Base-by-base conservation (phyloP, 2,329 filamentous ascomycete species). In the Hysterium pulicare region DNA sequence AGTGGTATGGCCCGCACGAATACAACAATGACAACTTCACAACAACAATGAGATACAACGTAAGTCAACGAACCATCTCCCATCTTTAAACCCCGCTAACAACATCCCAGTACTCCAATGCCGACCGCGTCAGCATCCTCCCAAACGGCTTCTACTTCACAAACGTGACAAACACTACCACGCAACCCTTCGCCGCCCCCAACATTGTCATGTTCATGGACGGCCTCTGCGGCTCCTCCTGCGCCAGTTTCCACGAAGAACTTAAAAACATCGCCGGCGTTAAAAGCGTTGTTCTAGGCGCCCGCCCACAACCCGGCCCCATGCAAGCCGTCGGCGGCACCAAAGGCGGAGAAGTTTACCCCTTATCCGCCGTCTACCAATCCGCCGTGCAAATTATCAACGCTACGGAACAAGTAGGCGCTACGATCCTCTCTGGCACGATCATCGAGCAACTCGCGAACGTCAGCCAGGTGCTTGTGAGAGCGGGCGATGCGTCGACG, bases 251-350 rank as follows among this genome's bases (percentile, higher is more conserved):
- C 54, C 64, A 69, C 26, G 72, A 79, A 40, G 67, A 79, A 30
- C 69, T 83, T 62, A 71, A 72, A 11, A 60, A 68, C 47, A 67
- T 71, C 42, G 70, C 69, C 32, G 72, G 74, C n/a, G 72, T 83
- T 1, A 72, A 73, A 44, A 74, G 74, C 13, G 69, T 83, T 33
- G 69, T 70, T 4, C 67, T 81, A 22, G 82, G 83, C 13, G 83
- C 83, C 2, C 73, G 76, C 1, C 80, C 82, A 0, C 57, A 64
- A 11, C 58, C 69, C 1, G 61, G 57, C 3, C 72, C 75, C 1
- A 84, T 85, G 67, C 80, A 84, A 66, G 75, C 72, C 4, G 71
- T 83, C 20, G 78, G 81, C 5, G 82, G 81, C 19, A 73, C 77
- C 33, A 79, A 82, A 52, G 82, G 82, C 21, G 60, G 64, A 3